Base-by-base conservation (phyloP, 176 grass and related monocot species). In the Triticum timopheevii region DNA sequence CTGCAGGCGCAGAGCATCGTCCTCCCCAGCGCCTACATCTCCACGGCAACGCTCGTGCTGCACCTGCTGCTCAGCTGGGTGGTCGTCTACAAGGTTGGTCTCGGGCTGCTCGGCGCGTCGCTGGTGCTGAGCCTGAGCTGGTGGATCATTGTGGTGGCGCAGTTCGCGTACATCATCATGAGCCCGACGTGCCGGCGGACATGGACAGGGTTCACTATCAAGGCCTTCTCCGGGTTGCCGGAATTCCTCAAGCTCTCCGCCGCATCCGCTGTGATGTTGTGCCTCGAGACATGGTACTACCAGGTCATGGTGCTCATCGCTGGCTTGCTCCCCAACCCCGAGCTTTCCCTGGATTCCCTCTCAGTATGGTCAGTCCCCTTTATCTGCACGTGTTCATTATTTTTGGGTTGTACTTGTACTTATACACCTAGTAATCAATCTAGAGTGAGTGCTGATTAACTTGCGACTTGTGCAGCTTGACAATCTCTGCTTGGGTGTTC, bases 1-100 rank as follows among this genome's bases (percentile, higher is more conserved):
- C 22, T 94, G 54, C 92, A 94, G 49, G 83, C 92, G 3, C 92
- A 94, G 80, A 94, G 92, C 80, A 94, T 94, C 22, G 86, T 94
- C 3, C 83, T 87, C 2, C 89, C 92, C 3, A 89, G 92, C 52
- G 92, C 92, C 0, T 91, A 91, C 80, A 94, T 94, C 34, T 84
- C 89, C 1, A 61, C 89, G 2, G 83, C 76, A 6, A 89, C 82
- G 28, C 80, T 94, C 6, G 31, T 2, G 34, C 20, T 89, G 79
- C 92, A 93, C 77, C 19, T 93, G 4, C 28, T 93, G 33, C 50
- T 86, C 2, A 93, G 84, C 65, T 93, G 87, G 87, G 33, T 93
- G 22, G 83, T 77, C 58, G 87, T 93, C 23, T 93, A 73, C 71
- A 42, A 13, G 39, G 36, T 73, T 12, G 22, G 71, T 7, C 3